Evolutionary conservation across 108 stramenopile genomes (phyloP), one percentile per base, ranked within the genome.

Genomic region (Stephanodiscus triporus): DNA sequence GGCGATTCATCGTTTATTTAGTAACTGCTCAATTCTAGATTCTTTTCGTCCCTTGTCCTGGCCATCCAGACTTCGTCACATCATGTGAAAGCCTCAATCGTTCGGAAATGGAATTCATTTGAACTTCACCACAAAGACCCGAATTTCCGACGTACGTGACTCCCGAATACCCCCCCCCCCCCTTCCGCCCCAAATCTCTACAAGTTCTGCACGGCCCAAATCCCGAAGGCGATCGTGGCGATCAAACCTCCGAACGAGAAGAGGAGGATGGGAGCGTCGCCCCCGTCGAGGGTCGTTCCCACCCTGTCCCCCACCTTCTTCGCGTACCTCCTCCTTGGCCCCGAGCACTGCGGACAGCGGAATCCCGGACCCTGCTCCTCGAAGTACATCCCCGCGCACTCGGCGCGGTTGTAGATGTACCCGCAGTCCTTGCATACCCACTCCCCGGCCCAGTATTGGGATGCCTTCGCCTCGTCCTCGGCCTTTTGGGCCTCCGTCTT

Each of bases 381-480:
- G 70, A 98, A 96, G 85, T 88, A 98, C 81, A 95, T 83, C 10
- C 91, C 94, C n/a, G 94, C 94, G 75, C 96, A 96, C 78, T 97
- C 97, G 48, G 72, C 83, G 23, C 91, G 76, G 72, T 97, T 91
- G 90, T 98, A 97, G 80, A 98, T 93, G 85, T 98, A 98, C 42
- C 97, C 97, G 54, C 97, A 98, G 62, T 97, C 97, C 73, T 95
- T 96, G 86, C 97, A 98, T 0, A 98, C 96, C 97, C 97, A 98
- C 84, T 98, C 97, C 56, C 97, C 97, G 66, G 93, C 85, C 97
- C 97, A 98, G 88, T 82, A 98, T 64, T 79, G 71, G 32, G 84
- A 71, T 13, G 75, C 85, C 78, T 63, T 75, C 19, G 69, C 91
- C 70, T 75, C 83, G 57, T 86, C 89, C 48, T 82, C 89, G 20